Percentiles rank a stretch among this genome's conserved stretches.
These are phyloP conservation scores for Hymenoscyphus fructigenus DNA, from an alignment of 2,329 filamentous ascomycete genomes.

Conservation along the genomic window DNA sequence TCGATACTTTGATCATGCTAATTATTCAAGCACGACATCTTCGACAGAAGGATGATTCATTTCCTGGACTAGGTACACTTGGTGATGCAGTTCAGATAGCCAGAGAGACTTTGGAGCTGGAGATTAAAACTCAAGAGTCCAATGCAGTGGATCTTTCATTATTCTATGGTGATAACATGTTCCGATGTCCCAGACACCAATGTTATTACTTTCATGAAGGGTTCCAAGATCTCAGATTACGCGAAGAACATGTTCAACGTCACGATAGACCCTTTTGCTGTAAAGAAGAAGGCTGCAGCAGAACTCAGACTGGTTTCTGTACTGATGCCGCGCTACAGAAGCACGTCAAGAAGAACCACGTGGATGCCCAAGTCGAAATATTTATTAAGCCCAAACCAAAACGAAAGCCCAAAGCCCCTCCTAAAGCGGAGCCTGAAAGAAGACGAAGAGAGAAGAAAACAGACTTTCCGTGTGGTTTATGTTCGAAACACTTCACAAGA, in stretches of 20 bases:
- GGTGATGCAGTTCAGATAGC: neutral
- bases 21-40: neutral
- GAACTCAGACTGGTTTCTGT: no score
- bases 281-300: slow-evolving; percentile 13
- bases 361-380: no score
- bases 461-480: no score
- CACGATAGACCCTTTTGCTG: slow-evolving; percentile 42
- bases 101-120: slow-evolving; percentile 12
- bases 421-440: no score
- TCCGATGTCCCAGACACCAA: slow-evolving; percentile 41
- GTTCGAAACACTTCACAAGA: no score
- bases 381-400: no score
- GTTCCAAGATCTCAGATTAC: slow-evolving; percentile 35
- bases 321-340: no score
- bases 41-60: neutral
- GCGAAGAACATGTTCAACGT: slow-evolving; percentile 38
- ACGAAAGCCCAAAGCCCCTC: no score
- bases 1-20: neutral
- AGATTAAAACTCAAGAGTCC: neutral
- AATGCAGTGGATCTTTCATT: neutral
- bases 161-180: slow-evolving; percentile 39
- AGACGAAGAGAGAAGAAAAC: no score
- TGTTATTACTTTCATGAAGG: slow-evolving; percentile 44
- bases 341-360: no score
- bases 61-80: neutral